Conservation (phyloP, 1,284 basidiomycete genomes). For the Anthracocystis setariae region DNA sequence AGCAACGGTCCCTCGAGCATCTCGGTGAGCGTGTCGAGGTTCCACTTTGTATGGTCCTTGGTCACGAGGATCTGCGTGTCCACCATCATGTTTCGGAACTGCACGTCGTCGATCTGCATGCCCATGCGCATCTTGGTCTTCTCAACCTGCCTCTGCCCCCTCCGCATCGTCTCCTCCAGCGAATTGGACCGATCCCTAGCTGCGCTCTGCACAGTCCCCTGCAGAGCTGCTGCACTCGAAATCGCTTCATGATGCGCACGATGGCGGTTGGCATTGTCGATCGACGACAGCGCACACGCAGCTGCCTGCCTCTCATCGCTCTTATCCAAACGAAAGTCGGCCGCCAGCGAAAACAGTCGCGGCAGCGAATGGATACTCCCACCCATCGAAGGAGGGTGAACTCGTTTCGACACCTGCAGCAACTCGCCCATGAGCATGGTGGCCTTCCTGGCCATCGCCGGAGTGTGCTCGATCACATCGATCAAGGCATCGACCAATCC, state of each 20-base stretch:
- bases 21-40: slow-evolving; percentile 85
- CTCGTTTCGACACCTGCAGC: slow-evolving; percentile 84
- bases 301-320: slow-evolving; percentile 77
- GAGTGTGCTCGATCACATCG: slow-evolving; percentile 52
- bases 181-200: slow-evolving; percentile 77
- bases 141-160: slow-evolving; percentile 77
- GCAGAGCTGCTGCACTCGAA: slow-evolving; percentile 33
- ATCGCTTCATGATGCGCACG: slow-evolving; percentile 46
- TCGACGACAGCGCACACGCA: slow-evolving; percentile 82
- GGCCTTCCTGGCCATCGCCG: slow-evolving; percentile 70
- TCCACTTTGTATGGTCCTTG: slow-evolving; percentile 93
- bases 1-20: slow-evolving; percentile 90
- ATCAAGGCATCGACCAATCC: slow-evolving; percentile 73
- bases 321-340: slow-evolving; percentile 72
- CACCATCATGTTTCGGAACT: slow-evolving; percentile 64
- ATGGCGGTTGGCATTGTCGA: slow-evolving; percentile 83
- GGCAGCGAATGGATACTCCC: slow-evolving; percentile 86
- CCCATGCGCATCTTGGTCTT: slow-evolving; percentile 86
- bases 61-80: slow-evolving; percentile 78
- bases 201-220: slow-evolving; percentile 21
- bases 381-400: slow-evolving; percentile 84
- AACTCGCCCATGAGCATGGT: slow-evolving; percentile 92
- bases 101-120: slow-evolving; percentile 73
- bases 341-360: slow-evolving; percentile 82
- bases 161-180: slow-evolving; percentile 82